Conservation (phyloP, 257 asterid genomes). For the Solanum corneliomulleri region DNA sequence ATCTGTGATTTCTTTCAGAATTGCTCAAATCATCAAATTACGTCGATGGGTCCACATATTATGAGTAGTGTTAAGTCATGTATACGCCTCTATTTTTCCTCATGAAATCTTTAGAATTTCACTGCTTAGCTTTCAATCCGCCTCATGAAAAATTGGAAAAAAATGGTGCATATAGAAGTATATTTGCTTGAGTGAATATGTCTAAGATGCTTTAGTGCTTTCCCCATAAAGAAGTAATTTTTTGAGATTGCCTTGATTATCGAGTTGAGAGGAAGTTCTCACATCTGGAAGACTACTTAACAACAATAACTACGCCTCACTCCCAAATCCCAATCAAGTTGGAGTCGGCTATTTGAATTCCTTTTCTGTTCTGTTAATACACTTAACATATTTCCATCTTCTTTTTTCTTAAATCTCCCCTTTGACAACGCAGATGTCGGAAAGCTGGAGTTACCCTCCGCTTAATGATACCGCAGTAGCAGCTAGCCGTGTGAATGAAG, state of each 20-base stretch:
- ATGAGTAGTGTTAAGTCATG: neutral
- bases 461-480: slow-evolving; percentile 79
- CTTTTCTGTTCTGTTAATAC: neutral
- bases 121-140: neutral
- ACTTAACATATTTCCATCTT: neutral
- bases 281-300: neutral
- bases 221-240: neutral
- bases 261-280: neutral
- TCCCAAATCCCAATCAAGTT: neutral
- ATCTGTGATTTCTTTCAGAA: too few relatives aligned
- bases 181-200: neutral
- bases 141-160: neutral
- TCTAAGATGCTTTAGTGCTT: neutral
- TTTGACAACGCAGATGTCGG: slow-evolving; percentile 55
- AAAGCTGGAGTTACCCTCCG: slow-evolving; percentile 96
- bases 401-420: neutral
- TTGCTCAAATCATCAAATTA: neutral
- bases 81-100: neutral
- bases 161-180: neutral
- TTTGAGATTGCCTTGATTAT: neutral
- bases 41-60: neutral
- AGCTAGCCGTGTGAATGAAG: slow-evolving; percentile 66
- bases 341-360: neutral
- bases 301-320: neutral
- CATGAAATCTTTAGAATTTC: neutral